Base-by-base conservation (phyloP, 2,329 filamentous ascomycete species). In the Neopestalotiopsis clavispora region DNA sequence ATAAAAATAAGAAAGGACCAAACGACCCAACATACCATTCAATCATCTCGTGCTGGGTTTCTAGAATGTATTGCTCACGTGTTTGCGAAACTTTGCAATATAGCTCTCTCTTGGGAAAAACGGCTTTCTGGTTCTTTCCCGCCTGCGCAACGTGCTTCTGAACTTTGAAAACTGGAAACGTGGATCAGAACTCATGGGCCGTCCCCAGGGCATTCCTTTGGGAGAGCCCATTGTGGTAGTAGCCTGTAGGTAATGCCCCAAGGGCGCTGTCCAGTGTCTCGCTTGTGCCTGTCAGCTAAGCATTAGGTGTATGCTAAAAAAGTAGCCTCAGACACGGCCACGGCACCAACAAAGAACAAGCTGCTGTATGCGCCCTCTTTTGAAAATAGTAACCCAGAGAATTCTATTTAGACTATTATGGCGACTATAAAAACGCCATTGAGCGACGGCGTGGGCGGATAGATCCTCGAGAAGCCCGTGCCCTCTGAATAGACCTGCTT, bases 391-490 rank as follows among this genome's bases (percentile, higher is more conserved):
- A n/a, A 23, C 58, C 34, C 32, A 30, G 17, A 34, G n/a, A 38
- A 59, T 59, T 28, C 23, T 32, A 62, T 34, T 62, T 62, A 62
- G 59, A 62, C 59, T 62, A 34, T 34, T 61, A 38, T 34, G 17
- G 59, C 59, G 34, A 62, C 28, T 38, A n/a, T 23, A 40, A 12
- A 62, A 42, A 20, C n/a, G 59, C 59, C n/a, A 52, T 52, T 52
- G n/a, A 17, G 45, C 45, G 45, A 52, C 45, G 45, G 59, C 32
- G 30, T 40, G 30, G 28, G 59, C 59, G 59, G 59, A 62, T 62
- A 62, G 59, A 62, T 62, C 59, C 59, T 62, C 34, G 59, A 62
- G 34, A 20, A 30, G 45, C 45, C 45, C 45, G 45, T 52, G 45
- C 57, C 30, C 57, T 56, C 23, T 9, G 30, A 59, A 34, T 34